Percentiles rank a stretch among this genome's conserved stretches.
phyloP scores from a whole-genome alignment of 2,329 filamentous ascomycete genomes.

The Aureobasidium sp. region DNA sequence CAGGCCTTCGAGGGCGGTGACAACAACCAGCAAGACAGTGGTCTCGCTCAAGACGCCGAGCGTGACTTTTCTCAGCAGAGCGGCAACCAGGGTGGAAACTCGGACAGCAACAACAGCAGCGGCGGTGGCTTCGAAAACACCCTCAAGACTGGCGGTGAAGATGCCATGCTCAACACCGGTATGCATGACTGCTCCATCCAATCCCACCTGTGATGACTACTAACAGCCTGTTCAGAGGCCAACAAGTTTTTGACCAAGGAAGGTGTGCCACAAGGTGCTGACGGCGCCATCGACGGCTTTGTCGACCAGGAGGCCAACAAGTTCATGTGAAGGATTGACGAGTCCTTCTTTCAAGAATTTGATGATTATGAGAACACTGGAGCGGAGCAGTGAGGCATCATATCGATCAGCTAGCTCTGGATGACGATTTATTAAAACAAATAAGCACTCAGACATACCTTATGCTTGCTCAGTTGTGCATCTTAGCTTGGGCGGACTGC shows the following conservation, averaged over 20 bases:
- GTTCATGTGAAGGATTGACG: constrained; percentile 1
- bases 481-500: not conserved
- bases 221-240: constrained; percentile 15
- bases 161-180: constrained; percentile 19
- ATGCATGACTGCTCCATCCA: not conserved
- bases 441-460: not conserved
- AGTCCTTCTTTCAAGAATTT: not conserved
- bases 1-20: constrained; percentile 6
- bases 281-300: constrained; percentile 16
- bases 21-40: constrained; percentile 12
- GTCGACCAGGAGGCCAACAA: constrained; percentile 20
- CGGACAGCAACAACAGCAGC: not conserved
- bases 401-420: not conserved
- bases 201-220: not conserved
- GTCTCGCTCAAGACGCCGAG: not conserved
- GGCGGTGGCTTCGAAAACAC: constrained; percentile 17
- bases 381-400: not conserved
- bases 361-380: not conserved
- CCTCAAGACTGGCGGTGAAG: constrained; percentile 16
- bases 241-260: constrained; percentile 21
- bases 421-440: not conserved
- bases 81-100: constrained; percentile 1
- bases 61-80: constrained; percentile 4
- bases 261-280: constrained; percentile 18
- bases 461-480: not conserved